Evolutionary conservation across 1,139 yeast species (phyloP).

Genomic region (Pichia sp.): DNA sequence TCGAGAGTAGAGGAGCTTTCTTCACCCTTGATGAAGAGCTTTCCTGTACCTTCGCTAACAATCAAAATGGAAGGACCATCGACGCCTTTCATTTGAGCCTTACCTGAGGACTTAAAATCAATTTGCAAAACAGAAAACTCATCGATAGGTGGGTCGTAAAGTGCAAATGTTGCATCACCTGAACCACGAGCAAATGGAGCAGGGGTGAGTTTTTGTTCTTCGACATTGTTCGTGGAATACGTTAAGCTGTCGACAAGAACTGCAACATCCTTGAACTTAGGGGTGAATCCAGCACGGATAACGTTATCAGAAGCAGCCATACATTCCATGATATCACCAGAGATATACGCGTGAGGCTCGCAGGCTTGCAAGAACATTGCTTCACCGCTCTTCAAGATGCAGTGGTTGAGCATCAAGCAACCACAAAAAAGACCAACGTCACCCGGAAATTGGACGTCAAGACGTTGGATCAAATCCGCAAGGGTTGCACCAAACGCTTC

Average conservation of each 20-base stretch:
- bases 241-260: conserved; percentile 89
- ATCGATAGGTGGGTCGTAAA: conserved; percentile 94
- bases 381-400: conserved; percentile 79
- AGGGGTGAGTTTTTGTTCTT: conserved; percentile 80
- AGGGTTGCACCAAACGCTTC: conserved; percentile 48
- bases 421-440: conserved; percentile 97
- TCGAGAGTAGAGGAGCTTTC: conserved; percentile 36
- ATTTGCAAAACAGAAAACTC: conserved; percentile 92
- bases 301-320: conserved; percentile 99
- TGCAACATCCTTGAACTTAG: conserved; percentile 92
- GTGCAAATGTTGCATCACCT: conserved; percentile 62
- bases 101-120: conserved; percentile 39
- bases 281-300: conserved; percentile 97
- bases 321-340: conserved; percentile 96
- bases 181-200: conserved; percentile 60
- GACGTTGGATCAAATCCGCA: conserved; percentile 67
- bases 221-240: conserved; percentile 82
- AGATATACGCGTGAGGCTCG: conserved; percentile 96
- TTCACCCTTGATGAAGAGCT: conserved; percentile 42
- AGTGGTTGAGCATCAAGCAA: conserved; percentile 85
- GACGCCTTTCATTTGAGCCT: conserved; percentile 50
- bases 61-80: conserved; percentile 88
- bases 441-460: conserved; percentile 83
- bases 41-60: conserved; percentile 77
- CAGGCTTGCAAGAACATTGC: conserved; percentile 96